Conservation (phyloP, 2,329 filamentous ascomycete genomes). For the Parastagonospora nodorum region DNA sequence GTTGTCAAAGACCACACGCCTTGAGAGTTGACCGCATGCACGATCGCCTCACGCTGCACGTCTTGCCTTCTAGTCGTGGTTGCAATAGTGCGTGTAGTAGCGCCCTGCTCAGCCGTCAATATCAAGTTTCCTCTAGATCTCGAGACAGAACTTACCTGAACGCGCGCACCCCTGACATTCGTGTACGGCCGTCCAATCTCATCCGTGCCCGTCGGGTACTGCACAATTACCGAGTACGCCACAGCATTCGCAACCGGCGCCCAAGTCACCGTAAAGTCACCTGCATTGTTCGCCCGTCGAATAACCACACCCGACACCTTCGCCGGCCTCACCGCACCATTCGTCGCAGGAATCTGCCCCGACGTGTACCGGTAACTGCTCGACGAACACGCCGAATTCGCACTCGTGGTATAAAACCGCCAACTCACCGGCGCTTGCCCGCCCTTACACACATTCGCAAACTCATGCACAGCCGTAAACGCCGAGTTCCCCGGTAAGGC, state of each 20-base stretch:
- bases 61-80: constrained; percentile 4
- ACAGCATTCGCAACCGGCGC: constrained; percentile 2
- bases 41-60: constrained; percentile 5
- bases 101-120: neutral
- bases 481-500: constrained; percentile 6
- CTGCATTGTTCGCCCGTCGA: constrained; percentile 4
- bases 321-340: neutral
- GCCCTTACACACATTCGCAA: constrained; percentile 8
- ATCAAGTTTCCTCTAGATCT: neutral
- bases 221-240: constrained; percentile 13
- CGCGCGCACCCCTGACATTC: constrained; percentile 10
- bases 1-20: constrained; percentile 12
- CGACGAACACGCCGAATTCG: neutral
- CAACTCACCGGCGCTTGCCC: constrained; percentile 10
- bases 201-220: constrained; percentile 11
- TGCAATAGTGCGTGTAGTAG: neutral
- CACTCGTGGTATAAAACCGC: constrained; percentile 5
- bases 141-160: constrained; percentile 2
- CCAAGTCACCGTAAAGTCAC: constrained; percentile 9
- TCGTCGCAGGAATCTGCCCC: neutral
- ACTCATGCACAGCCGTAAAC: constrained; percentile 13
- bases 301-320: constrained; percentile 4
- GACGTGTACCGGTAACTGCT: constrained; percentile 1
- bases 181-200: constrained; percentile 6
- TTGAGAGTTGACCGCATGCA: constrained; percentile 8